Base-by-base conservation (phyloP, 768 basidiomycete genomes). In the Macrolepiota dolichaula region DNA sequence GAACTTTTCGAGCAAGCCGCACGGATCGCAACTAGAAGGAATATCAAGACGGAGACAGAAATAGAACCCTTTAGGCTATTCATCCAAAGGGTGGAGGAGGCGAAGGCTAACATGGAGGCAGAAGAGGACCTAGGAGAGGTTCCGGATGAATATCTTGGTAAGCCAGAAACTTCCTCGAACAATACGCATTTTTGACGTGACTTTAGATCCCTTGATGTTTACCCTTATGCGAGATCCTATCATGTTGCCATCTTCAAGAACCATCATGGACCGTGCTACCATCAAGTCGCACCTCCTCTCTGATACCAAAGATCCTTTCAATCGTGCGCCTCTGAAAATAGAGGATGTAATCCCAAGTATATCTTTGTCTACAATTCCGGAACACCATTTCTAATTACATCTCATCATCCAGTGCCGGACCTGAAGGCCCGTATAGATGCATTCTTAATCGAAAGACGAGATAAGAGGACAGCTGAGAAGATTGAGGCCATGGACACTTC, bases 141-240 rank as follows among this genome's bases (percentile, higher is more conserved):
- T 54, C 97, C 97, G 0, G 97, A 99, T 46, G 96, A 99, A 71
- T 98, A 90, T 81, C 73, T 95, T 53, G 96, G 95, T 94, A 67
- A 54, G 87, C 63, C 11, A 54, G 36, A 61, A 37, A 59, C 49
- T 61, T 13, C 52, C 53, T 17, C 19, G 55, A 17, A 29, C 13
- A 11, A 27, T 27, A 6, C 35, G 13, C 7, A 7, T 7, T 7
- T 17, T 32, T 57, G 5, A 32, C 12, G 63, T 17, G 32, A 57
- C n/a, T 61, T 46, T 19, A 96, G 94, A 96, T 72, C 94, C 92
- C 1, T 79, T 97, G 64, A 93, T 96, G 86, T 89, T 83, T 68
- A 91, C 91, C 3, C 70, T 99, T 57, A 99, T 99, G 97, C 88
- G 86, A 57, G 94, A 99, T 71, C 97, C 97, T 2, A 96, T 98